Conservation (phyloP, 208 protist species). For the Leishmania aethiopica region DNA sequence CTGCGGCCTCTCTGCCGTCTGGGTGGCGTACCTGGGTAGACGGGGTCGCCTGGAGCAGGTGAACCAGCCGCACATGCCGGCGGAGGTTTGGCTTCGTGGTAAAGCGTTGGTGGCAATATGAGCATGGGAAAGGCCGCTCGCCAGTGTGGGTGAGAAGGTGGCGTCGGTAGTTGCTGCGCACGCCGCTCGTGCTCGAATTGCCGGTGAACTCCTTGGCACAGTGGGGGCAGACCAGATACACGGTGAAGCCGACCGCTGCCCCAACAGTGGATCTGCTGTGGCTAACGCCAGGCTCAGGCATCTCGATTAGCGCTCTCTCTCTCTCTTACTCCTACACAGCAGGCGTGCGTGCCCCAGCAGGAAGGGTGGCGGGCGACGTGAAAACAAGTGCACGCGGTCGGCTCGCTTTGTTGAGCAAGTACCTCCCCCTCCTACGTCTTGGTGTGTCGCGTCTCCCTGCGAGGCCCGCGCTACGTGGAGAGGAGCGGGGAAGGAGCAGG, state of each 20-base stretch:
- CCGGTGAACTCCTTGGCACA: slow-evolving; percentile 63
- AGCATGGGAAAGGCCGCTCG: slow-evolving; percentile 66
- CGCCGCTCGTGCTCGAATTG: slow-evolving; percentile 52
- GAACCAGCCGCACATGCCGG: slow-evolving; percentile 50
- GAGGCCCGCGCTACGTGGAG: neutral
- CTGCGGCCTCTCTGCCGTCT: no score
- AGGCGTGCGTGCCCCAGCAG: neutral
- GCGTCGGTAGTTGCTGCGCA: slow-evolving; percentile 76
- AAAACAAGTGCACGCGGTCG: neutral
- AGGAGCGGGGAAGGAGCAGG: neutral
- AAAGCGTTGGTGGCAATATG: slow-evolving; percentile 61
- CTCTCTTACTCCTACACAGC: neutral
- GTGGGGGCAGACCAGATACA: slow-evolving; percentile 52
- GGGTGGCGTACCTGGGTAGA: slow-evolving; percentile 5
- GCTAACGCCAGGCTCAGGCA: neutral
- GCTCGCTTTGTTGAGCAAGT: neutral
- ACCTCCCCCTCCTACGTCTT: neutral
- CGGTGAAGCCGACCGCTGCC: neutral
- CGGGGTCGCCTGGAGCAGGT: slow-evolving; percentile 35
- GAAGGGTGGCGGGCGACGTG: neutral
- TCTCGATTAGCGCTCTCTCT: neutral
- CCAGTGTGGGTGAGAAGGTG: slow-evolving; percentile 77
- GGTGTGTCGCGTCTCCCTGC: neutral
- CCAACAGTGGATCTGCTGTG: neutral
- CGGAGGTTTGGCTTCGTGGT: slow-evolving; percentile 62